phyloP scores from a whole-genome alignment of 2,329 filamentous ascomycete species.

The Paecilomyces fulvus region DNA sequence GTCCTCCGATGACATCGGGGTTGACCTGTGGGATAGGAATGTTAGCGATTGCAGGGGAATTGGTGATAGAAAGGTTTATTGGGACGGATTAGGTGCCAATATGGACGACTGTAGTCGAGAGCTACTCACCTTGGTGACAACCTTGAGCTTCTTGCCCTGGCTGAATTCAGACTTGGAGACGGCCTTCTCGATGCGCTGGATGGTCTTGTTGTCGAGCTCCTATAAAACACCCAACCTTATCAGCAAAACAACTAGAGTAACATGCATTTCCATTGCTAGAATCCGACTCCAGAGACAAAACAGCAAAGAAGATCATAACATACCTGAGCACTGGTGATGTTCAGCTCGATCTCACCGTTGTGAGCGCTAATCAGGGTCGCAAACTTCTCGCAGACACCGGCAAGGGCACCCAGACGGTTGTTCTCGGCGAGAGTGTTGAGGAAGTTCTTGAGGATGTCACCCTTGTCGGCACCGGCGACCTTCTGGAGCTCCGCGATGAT shows the following conservation, averaged over 20 bases:
- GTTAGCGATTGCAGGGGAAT: neutral
- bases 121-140: constrained; percentile 68
- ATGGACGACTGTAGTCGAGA: neutral
- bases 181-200: constrained; percentile 76
- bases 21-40: constrained; percentile 56
- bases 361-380: constrained; percentile 76
- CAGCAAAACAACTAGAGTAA: neutral
- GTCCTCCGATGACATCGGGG: constrained; percentile 85
- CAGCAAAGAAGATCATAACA: constrained; percentile 21
- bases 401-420: constrained; percentile 81
- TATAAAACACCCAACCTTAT: constrained; percentile 26
- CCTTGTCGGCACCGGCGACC: constrained; percentile 63
- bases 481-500: constrained; percentile 85
- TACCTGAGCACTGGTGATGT: constrained; percentile 84
- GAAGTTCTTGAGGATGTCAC: constrained; percentile 87
- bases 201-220: constrained; percentile 79
- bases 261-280: neutral
- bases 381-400: constrained; percentile 82
- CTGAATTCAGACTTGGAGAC: constrained; percentile 84
- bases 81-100: too few relatives aligned
- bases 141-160: constrained; percentile 95
- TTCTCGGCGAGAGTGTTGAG: constrained; percentile 84
- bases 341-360: constrained; percentile 87
- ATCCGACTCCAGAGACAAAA: neutral
- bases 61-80: too few relatives aligned